These are phyloP conservation scores for Angomonas ambiguus DNA, from an alignment of 208 protist species.

Conservation along the genomic window DNA sequence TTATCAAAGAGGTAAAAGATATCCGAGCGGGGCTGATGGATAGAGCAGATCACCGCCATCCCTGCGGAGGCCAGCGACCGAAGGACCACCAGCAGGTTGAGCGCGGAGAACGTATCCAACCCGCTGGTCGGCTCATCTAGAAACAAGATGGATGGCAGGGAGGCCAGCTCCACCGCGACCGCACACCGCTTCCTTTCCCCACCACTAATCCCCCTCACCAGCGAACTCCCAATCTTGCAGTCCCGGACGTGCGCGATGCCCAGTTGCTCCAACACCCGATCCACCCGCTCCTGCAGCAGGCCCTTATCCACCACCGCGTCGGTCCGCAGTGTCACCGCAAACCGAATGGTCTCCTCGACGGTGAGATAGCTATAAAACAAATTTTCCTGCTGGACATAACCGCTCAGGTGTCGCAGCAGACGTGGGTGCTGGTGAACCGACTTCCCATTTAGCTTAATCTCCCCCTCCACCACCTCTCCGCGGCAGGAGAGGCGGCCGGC, in stretches of 20 bases:
- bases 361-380: conserved; percentile 58
- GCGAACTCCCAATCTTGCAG: not conserved
- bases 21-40: conserved; percentile 65
- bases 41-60: conserved; percentile 63
- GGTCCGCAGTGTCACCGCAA: conserved; percentile 53
- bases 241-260: not conserved
- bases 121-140: conserved; percentile 82
- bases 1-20: conserved; percentile 63
- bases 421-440: too few relatives aligned
- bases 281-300: not conserved
- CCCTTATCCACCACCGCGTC: not conserved
- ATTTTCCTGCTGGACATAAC: conserved; percentile 85
- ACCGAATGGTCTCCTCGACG: conserved; percentile 65
- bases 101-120: conserved; percentile 78
- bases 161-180: conserved; percentile 9
- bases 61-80: conserved; percentile 34
- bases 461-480: too few relatives aligned
- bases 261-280: not conserved
- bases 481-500: too few relatives aligned
- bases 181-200: not conserved
- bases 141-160: conserved; percentile 33
- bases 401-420: too few relatives aligned
- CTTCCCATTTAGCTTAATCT: too few relatives aligned
- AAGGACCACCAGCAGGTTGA: conserved; percentile 47
- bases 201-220: not conserved